Conservation (phyloP, 164 flowering plant genomes). For the Saururus chinensis region DNA sequence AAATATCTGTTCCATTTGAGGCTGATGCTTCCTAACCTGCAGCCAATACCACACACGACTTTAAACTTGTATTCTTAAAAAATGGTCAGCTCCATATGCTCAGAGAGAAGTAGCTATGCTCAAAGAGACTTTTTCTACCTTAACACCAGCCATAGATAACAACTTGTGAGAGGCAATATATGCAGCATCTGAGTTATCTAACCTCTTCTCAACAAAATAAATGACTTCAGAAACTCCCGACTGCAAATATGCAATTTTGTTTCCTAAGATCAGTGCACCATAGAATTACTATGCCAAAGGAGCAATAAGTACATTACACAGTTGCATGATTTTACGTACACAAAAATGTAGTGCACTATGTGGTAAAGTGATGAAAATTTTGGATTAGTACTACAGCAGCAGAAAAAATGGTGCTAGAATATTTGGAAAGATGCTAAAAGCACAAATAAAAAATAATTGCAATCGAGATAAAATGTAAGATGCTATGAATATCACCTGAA, state of each 20-base stretch:
- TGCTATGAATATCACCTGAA: conserved; percentile 44
- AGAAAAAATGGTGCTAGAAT: neutral
- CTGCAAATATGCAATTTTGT: conserved; percentile 29
- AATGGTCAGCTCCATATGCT: neutral
- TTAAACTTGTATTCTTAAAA: neutral
- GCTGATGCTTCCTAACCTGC: conserved; percentile 80
- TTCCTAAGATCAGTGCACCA: neutral
- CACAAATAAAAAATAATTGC: neutral
- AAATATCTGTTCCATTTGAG: conserved; percentile 49
- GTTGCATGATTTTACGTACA: neutral
- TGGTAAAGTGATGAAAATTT: too few relatives aligned
- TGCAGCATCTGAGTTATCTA: conserved; percentile 39
- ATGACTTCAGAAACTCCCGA: conserved; percentile 87
- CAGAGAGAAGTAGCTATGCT: neutral
- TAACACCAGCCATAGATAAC: conserved; percentile 76
- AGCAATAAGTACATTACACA: neutral
- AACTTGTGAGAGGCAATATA: conserved; percentile 79
- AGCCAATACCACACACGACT: conserved; percentile 1
- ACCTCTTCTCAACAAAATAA: conserved; percentile 73
- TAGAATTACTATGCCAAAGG: neutral
- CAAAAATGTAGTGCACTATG: neutral
- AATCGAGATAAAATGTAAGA: neutral
- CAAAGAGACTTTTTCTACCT: too few relatives aligned
- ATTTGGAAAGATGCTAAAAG: neutral
- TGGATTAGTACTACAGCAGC: neutral